Percentiles rank a stretch among this genome's conserved stretches.
phyloP scores from a whole-genome alignment of 1,139 yeast species.

The Suhomyces kunorum region DNA sequence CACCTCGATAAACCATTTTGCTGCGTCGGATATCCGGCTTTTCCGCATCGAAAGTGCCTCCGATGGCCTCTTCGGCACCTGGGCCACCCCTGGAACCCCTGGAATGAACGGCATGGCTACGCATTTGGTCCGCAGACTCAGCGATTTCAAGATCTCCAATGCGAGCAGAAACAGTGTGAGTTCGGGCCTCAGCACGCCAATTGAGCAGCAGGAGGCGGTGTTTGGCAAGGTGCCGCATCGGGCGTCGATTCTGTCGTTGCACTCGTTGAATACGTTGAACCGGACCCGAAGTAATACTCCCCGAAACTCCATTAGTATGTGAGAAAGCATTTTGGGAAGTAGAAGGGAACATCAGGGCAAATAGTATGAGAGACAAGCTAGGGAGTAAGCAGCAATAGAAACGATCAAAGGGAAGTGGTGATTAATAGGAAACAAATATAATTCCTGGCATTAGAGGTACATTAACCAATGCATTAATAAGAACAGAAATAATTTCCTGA shows the following conservation, averaged over 20 bases:
- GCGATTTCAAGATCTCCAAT: slow-evolving; percentile 41
- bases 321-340: too few relatives aligned
- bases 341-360: too few relatives aligned
- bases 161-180: slow-evolving; percentile 27
- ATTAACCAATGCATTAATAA: too few relatives aligned
- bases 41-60: slow-evolving; percentile 54
- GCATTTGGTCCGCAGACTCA: slow-evolving; percentile 48
- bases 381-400: too few relatives aligned
- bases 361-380: too few relatives aligned
- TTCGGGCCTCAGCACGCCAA: slow-evolving; percentile 30
- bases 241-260: slow-evolving; percentile 42
- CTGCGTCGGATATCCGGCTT: slow-evolving; percentile 58
- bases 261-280: slow-evolving; percentile 45
- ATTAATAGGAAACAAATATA: too few relatives aligned
- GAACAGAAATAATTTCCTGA: too few relatives aligned
- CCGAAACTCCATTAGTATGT: slow-evolving; percentile 38
- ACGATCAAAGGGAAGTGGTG: too few relatives aligned
- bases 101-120: slow-evolving; percentile 46
- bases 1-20: slow-evolving; percentile 56
- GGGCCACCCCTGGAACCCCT: slow-evolving; percentile 28
- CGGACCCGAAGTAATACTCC: slow-evolving; percentile 44
- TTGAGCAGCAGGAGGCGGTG: slow-evolving; percentile 32
- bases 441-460: too few relatives aligned
- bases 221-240: slow-evolving; percentile 22
- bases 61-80: slow-evolving; percentile 39